Percentiles rank a stretch among this genome's conserved stretches.
phyloP scores from a whole-genome alignment of 2,329 filamentous ascomycete species.

The Xylariaceae sp. region DNA sequence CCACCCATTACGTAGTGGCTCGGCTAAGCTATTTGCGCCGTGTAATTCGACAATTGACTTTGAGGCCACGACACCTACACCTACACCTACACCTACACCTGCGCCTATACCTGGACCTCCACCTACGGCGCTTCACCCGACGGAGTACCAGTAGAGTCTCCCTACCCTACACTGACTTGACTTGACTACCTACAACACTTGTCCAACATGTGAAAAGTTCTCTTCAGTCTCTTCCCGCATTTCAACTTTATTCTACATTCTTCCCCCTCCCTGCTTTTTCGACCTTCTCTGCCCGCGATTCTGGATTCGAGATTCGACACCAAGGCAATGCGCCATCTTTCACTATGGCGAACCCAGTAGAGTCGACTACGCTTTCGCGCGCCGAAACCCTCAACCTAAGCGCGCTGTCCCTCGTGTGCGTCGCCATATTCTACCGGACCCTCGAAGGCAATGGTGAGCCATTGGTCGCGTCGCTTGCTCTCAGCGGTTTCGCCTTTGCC shows the following conservation, averaged over 20 bases:
- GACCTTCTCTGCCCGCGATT: not conserved
- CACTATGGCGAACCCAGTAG: constrained; percentile 26
- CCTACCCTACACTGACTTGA: not conserved
- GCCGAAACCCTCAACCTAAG: constrained; percentile 51
- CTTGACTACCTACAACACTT: not conserved
- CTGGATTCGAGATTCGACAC: not conserved
- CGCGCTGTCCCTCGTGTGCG: constrained; percentile 60
- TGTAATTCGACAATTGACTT: no score
- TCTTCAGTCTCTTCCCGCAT: not conserved
- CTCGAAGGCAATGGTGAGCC: constrained; percentile 78
- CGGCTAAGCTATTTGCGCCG: no score
- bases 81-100: no score
- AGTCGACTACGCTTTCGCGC: constrained; percentile 41
- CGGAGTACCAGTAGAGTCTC: no score
- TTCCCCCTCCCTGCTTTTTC: not conserved
- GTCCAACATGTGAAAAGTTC: constrained; percentile 12
- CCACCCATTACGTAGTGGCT: no score
- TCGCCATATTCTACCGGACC: constrained; percentile 71
- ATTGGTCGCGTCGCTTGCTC: constrained; percentile 78
- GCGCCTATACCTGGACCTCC: no score
- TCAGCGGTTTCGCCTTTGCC: constrained; percentile 78
- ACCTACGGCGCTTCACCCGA: no score
- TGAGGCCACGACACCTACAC: no score
- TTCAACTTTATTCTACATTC: not conserved
- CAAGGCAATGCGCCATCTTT: constrained; percentile 13